Conservation (phyloP, 768 basidiomycete genomes). For the Boletus speciosus region DNA sequence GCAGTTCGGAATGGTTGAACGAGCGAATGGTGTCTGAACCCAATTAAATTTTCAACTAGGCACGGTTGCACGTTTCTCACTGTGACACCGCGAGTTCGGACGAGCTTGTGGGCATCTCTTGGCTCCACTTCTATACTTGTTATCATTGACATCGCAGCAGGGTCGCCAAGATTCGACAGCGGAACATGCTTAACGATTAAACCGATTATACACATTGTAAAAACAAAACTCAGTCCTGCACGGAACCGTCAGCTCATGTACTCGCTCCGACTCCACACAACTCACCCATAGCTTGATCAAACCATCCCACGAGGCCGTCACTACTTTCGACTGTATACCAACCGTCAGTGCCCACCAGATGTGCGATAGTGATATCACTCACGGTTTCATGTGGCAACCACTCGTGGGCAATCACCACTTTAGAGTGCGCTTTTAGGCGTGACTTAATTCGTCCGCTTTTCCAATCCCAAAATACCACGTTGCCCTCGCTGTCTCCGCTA, state of each 20-base stretch:
- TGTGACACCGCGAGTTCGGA: not conserved
- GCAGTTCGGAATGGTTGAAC: not conserved
- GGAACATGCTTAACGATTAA: slow-evolving; percentile 1
- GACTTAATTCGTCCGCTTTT: slow-evolving; percentile 97
- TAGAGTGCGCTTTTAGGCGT: slow-evolving; percentile 81
- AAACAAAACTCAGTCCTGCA: slow-evolving; percentile 30
- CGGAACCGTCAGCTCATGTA: slow-evolving; percentile 1
- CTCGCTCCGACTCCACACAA: slow-evolving; percentile 6
- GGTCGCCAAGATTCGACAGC: not conserved
- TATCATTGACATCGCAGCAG: slow-evolving; percentile 2
- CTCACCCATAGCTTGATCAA: slow-evolving; percentile 96
- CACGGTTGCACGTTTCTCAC: slow-evolving; percentile 8
- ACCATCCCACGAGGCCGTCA: slow-evolving; percentile 98
- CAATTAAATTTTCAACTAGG: not conserved
- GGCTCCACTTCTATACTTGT: not conserved
- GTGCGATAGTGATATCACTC: slow-evolving; percentile 33
- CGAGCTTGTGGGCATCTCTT: not conserved
- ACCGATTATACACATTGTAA: slow-evolving; percentile 5
- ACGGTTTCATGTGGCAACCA: slow-evolving; percentile 98
- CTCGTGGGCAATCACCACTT: slow-evolving; percentile 97
- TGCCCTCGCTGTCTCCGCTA: slow-evolving; percentile 92
- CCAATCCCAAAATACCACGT: slow-evolving; percentile 99
- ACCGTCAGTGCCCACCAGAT: slow-evolving; percentile 8
- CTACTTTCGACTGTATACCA: slow-evolving; percentile 77
- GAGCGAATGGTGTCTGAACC: not conserved